A percentile compares a stretch with the other conserved stretches of the same genome.
These are phyloP conservation scores for Radiomyces spectabilis DNA, from an alignment of 192 early-diverging fungal genomes.

Conservation along the genomic window DNA sequence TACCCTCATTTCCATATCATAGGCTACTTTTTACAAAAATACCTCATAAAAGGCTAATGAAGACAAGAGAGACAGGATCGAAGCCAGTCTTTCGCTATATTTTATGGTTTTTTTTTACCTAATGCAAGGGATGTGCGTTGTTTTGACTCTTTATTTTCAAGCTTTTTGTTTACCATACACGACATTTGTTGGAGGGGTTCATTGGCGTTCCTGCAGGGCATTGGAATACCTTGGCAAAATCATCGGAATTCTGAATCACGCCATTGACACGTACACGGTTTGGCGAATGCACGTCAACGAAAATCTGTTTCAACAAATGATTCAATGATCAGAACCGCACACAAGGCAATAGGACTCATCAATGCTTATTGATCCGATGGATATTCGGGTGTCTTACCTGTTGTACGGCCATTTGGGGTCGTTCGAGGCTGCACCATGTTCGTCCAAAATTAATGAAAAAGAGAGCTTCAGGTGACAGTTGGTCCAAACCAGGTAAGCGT, in stretches of 20 bases:
- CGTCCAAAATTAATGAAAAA: conserved; percentile 61
- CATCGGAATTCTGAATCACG: conserved; percentile 48
- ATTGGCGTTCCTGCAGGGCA: conserved; percentile 50
- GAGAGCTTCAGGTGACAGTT: conserved; percentile 47
- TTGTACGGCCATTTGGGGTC: conserved; percentile 34
- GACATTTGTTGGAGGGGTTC: conserved; percentile 58
- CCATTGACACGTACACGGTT: conserved; percentile 56
- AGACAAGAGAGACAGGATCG: no score
- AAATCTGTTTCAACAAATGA: conserved; percentile 11
- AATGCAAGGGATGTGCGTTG: no score
- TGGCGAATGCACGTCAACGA: conserved; percentile 59
- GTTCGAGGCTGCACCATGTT: conserved; percentile 46
- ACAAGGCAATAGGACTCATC: no score
- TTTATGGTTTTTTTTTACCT: not conserved
- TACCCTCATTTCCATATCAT: no score
- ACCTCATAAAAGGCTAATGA: no score
- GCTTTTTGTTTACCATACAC: conserved; percentile 22
- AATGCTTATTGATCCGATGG: no score
- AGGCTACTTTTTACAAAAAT: no score
- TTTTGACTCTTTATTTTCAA: no score
- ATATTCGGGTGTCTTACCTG: conserved; percentile 25
- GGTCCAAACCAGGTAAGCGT: conserved; percentile 34
- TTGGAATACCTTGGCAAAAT: conserved; percentile 60
- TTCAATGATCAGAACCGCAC: no score
- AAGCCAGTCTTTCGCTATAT: no score